Percentiles rank a stretch among this genome's conserved stretches.
Conservation (phyloP, 495 filamentous ascomycete species). For the Penicillium cinerascens region DNA sequence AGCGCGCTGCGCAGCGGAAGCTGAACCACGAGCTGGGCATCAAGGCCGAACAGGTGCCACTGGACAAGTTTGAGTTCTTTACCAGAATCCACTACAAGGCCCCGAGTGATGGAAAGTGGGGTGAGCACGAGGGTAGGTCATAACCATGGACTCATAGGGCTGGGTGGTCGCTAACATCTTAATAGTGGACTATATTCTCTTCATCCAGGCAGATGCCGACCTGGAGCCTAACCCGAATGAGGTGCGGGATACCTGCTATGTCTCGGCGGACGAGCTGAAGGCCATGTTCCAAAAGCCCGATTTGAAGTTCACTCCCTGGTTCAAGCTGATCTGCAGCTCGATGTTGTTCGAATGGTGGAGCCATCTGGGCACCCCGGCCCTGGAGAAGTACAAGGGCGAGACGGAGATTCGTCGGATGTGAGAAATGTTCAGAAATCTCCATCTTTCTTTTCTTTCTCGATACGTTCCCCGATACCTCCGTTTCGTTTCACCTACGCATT, state of each 20-base stretch:
- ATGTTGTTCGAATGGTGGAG: conserved; percentile 99
- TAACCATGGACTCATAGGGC: neutral
- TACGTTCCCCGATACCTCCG: conserved; percentile 15
- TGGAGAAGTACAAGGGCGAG: conserved; percentile 86
- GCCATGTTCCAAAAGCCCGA: conserved; percentile 74
- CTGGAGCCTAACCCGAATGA: conserved; percentile 81
- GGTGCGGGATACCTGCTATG: conserved; percentile 77
- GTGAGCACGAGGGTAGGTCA: conserved; percentile 86
- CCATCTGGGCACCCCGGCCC: conserved; percentile 66
- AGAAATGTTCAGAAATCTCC: neutral
- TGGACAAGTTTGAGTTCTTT: conserved; percentile 89
- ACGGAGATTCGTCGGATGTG: conserved; percentile 85
- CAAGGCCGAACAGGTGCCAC: conserved; percentile 80
- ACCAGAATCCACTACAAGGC: conserved; percentile 98
- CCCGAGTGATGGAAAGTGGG: conserved; percentile 96
- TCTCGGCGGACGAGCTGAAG: conserved; percentile 78
- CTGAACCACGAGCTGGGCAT: conserved; percentile 94
- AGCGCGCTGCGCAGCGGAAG: conserved; percentile 87
- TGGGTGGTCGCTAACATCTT: conserved; percentile 7
- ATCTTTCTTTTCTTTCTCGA: conserved; percentile 1
- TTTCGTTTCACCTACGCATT: neutral
- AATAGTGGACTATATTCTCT: conserved; percentile 96
- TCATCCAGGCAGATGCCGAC: conserved; percentile 92
- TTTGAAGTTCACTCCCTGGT: conserved; percentile 95
- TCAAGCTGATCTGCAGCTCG: conserved; percentile 96